phyloP scores from a whole-genome alignment of 108 stramenopile species.

The Asterionellopsis glacialis region DNA sequence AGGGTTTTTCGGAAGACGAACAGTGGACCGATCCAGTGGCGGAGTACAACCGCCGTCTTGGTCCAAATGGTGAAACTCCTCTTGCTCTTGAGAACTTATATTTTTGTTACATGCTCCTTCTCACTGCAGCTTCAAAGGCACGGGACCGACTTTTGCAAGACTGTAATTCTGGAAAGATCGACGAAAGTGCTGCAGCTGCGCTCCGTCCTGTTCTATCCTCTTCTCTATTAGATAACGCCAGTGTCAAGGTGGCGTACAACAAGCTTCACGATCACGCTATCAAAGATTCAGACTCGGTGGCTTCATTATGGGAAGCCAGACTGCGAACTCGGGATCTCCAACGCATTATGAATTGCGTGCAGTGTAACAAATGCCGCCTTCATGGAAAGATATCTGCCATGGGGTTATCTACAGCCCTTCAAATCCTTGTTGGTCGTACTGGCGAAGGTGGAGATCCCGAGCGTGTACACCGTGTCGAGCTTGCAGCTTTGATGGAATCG shows the following conservation, averaged over 20 bases:
- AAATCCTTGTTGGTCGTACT: conserved; percentile 63
- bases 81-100: conserved; percentile 90
- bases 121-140: conserved; percentile 79
- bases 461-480: conserved; percentile 76
- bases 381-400: conserved; percentile 87
- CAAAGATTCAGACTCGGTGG: conserved; percentile 30
- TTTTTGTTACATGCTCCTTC: conserved; percentile 89
- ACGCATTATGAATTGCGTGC: conserved; percentile 96
- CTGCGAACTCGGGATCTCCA: conserved; percentile 86
- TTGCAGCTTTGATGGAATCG: conserved; percentile 76
- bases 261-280: conserved; percentile 61
- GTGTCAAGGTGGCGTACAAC: conserved; percentile 46
- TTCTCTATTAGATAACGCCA: conserved; percentile 53
- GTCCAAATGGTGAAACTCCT: conserved; percentile 69
- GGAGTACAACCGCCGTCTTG: conserved; percentile 75
- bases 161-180: conserved; percentile 55
- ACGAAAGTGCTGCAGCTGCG: conserved; percentile 20
- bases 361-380: conserved; percentile 95
- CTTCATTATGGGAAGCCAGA: conserved; percentile 76
- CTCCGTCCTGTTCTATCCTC: conserved; percentile 41
- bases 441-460: conserved; percentile 63
- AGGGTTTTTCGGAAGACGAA: conserved; percentile 43
- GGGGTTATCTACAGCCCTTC: conserved; percentile 86
- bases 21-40: conserved; percentile 61
- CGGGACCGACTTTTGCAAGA: conserved; percentile 61